These are phyloP conservation scores for Barbatosphaeria neglecta DNA, from an alignment of 495 filamentous ascomycete species.

Conservation along the genomic window DNA sequence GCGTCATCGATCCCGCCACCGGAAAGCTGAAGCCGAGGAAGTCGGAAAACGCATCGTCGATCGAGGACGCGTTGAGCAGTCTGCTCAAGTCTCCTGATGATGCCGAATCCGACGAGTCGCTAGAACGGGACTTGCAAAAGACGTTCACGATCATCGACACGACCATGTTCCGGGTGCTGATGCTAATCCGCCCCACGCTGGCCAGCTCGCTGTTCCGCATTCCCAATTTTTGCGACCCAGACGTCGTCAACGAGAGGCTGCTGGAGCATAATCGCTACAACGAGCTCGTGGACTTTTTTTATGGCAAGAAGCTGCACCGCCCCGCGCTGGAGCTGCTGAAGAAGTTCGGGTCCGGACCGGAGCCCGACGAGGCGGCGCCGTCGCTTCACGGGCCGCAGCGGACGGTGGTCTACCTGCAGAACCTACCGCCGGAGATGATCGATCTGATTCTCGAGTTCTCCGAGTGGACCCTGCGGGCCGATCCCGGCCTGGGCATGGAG, in stretches of 20 bases:
- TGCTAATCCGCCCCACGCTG: conserved; percentile 75
- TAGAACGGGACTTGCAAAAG: conserved; percentile 55
- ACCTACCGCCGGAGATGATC: conserved; percentile 73
- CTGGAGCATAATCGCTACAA: conserved; percentile 82
- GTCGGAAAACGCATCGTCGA: conserved; percentile 38
- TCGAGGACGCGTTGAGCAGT: conserved; percentile 40
- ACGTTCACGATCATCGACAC: conserved; percentile 83
- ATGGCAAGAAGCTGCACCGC: conserved; percentile 86
- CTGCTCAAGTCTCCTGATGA: conserved; percentile 35
- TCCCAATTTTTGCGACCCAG: conserved; percentile 92
- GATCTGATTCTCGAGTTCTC: conserved; percentile 87
- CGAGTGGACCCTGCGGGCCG: conserved; percentile 67
- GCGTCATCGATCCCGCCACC: conserved; percentile 62
- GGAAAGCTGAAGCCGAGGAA: conserved; percentile 56
- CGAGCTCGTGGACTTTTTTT: conserved; percentile 92
- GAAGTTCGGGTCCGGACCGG: conserved; percentile 67
- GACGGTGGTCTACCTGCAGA: conserved; percentile 84
- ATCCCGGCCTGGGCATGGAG: conserved; percentile 81
- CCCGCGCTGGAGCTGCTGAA: conserved; percentile 74
- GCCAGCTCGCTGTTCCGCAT: conserved; percentile 89
- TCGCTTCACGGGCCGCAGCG: conserved; percentile 70
- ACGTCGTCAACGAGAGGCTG: conserved; percentile 85
- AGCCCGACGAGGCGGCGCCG: conserved; percentile 49
- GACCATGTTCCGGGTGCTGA: conserved; percentile 83
- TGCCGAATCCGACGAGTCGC: conserved; percentile 47